These are phyloP conservation scores for Pythium utonaiense DNA, from an alignment of 352 stramenopile genomes.

Conservation along the genomic window DNA sequence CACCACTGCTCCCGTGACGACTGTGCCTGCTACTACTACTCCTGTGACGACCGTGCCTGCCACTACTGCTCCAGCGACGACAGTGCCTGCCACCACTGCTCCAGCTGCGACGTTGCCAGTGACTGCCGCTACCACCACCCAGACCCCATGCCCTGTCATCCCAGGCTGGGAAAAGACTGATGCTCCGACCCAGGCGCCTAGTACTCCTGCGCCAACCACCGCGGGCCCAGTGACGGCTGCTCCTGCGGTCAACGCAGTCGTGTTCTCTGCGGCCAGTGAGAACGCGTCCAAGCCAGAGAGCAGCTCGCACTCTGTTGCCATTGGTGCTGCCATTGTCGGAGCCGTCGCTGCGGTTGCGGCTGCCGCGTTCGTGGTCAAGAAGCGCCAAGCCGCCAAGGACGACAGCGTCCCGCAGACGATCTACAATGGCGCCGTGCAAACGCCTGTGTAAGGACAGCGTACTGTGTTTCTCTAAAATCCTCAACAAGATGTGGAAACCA, in stretches of 20 bases:
- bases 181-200: background rate
- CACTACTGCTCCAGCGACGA: background rate
- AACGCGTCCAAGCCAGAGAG: background rate
- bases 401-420: background rate
- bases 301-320: conserved; percentile 10
- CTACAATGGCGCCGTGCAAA: conserved; percentile 19
- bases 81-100: conserved; percentile 4
- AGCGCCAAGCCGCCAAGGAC: background rate
- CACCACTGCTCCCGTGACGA: background rate
- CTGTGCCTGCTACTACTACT: conserved; percentile 6
- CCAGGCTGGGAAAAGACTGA: conserved; percentile 23
- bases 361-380: conserved; percentile 11
- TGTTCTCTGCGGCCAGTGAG: background rate
- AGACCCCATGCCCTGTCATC: conserved; percentile 27
- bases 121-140: background rate
- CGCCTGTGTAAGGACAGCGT: conserved; percentile 15
- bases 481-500: background rate
- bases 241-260: background rate
- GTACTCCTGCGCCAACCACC: background rate
- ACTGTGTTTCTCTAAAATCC: background rate
- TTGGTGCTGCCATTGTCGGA: conserved; percentile 7
- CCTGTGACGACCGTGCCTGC: background rate
- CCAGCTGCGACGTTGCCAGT: conserved; percentile 4
- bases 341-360: conserved; percentile 13
- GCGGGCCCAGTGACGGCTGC: too few species aligned